A percentile compares a stretch with the other conserved stretches of the same genome.
phyloP scores from a whole-genome alignment of 2,329 filamentous ascomycete genomes.

The Waltergamsia citrina region DNA sequence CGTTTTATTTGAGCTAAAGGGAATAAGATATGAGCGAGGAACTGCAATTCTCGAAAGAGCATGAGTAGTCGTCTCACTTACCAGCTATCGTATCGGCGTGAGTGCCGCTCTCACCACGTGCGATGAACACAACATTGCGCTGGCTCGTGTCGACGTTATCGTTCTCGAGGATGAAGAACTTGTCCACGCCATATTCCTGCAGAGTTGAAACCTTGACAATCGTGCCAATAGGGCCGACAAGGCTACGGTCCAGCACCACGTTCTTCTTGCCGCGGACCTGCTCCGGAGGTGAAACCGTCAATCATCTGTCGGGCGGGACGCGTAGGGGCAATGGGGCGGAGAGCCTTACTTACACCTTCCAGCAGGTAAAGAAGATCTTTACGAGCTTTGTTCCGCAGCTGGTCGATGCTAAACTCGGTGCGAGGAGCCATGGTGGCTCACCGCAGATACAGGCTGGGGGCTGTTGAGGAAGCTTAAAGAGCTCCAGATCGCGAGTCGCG shows the following conservation, averaged over 20 bases:
- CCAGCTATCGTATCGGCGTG: constrained; percentile 82
- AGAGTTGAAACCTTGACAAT: constrained; percentile 93
- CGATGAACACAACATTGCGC: constrained; percentile 89
- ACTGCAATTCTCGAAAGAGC: background rate
- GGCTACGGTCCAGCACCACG: constrained; percentile 80
- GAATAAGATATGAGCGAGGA: constrained; percentile 8
- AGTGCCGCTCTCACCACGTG: constrained; percentile 78
- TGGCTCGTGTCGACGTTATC: constrained; percentile 90
- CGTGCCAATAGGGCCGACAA: constrained; percentile 82
- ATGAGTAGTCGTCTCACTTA: constrained; percentile 34
- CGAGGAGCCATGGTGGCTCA: constrained; percentile 59
- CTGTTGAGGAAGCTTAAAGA: background rate
- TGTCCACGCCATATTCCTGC: constrained; percentile 96
- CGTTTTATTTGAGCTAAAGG: constrained; percentile 78
- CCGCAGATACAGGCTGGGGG: constrained; percentile 15
- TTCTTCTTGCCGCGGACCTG: constrained; percentile 99
- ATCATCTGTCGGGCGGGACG: constrained; percentile 4
- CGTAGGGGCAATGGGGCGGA: constrained; percentile 13
- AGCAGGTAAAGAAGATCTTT: constrained; percentile 86
- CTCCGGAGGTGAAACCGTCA: constrained; percentile 6
- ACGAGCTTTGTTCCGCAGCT: constrained; percentile 72
- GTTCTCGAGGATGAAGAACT: constrained; percentile 95
- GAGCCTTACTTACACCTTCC: constrained; percentile 70
- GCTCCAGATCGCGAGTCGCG: constrained; percentile 2
- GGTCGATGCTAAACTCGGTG: constrained; percentile 61